Conservation (phyloP, 106 monocot genomes). For the Chionographis japonica region DNA sequence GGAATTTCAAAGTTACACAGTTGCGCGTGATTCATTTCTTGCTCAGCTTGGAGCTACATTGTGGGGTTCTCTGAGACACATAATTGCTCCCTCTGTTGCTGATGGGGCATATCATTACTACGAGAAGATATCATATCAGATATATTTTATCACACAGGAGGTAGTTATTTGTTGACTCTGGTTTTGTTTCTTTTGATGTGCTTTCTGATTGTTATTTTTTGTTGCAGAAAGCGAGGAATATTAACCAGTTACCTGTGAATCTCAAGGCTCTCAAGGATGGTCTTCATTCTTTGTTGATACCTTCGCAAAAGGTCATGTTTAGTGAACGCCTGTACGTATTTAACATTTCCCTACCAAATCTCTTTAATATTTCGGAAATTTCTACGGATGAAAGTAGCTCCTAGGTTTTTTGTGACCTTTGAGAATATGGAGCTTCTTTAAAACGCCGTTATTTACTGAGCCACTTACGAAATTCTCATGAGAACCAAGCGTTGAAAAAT, state of each 20-base stretch:
- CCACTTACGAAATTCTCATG: no score
- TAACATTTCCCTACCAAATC: not conserved
- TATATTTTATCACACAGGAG: conserved; percentile 94
- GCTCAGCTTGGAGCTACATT: conserved; percentile 87
- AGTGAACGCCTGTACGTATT: conserved; percentile 60
- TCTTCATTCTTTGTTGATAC: conserved; percentile 58
- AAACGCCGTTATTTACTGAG: not conserved
- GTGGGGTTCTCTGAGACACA: conserved; percentile 86
- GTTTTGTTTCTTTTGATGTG: not conserved
- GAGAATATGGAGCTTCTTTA: not conserved
- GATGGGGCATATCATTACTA: conserved; percentile 87
- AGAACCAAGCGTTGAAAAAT: no score
- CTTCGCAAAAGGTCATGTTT: conserved; percentile 75
- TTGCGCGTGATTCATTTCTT: conserved; percentile 95
- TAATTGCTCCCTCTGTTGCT: conserved; percentile 87
- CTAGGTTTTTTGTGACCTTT: not conserved
- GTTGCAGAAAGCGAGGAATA: conserved; percentile 65
- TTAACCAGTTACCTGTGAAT: conserved; percentile 69
- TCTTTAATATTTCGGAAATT: no score
- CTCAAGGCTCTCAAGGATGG: conserved; percentile 57
- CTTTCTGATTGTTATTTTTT: conserved; percentile 19
- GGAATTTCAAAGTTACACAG: conserved; percentile 80
- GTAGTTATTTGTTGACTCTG: conserved; percentile 20
- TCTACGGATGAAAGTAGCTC: no score
- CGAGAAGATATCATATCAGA: conserved; percentile 91